Evolutionary conservation across 139 green algal genomes (phyloP).

Genomic region (Choricystis sp.): DNA sequence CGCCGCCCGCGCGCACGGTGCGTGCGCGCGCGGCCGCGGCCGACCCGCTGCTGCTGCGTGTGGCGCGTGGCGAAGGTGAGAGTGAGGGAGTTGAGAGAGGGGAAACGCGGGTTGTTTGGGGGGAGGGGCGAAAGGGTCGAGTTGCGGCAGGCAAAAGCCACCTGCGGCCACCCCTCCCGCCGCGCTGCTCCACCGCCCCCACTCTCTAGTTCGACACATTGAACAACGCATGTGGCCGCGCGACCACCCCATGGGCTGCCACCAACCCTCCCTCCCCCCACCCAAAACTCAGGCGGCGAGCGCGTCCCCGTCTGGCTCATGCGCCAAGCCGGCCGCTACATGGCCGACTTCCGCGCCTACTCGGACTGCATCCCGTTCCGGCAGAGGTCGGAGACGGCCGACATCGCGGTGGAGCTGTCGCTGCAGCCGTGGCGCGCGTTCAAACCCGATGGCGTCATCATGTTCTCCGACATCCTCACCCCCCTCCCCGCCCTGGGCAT

Average conservation of each 20-base stretch:
- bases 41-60: slow-evolving; percentile 71
- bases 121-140: no score
- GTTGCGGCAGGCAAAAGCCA: no score
- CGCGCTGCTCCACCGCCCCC: neutral
- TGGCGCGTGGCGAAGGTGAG: slow-evolving; percentile 72
- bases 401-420: slow-evolving; percentile 87
- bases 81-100: no score
- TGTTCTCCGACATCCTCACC: slow-evolving; percentile 98
- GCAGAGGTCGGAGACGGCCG: slow-evolving; percentile 83
- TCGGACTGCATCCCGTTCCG: slow-evolving; percentile 85
- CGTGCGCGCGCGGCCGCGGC: neutral
- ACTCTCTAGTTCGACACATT: neutral
- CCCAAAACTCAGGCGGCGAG: slow-evolving; percentile 57
- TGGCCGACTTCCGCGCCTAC: slow-evolving; percentile 90
- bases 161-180: no score
- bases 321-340: slow-evolving; percentile 96
- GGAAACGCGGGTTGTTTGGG: no score
- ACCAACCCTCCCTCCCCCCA: neutral
- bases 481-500: slow-evolving; percentile 89
- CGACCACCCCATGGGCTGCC: neutral
- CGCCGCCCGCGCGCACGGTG: neutral
- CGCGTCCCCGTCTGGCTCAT: slow-evolving; percentile 97
- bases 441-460: slow-evolving; percentile 90
- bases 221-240: neutral
- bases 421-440: slow-evolving; percentile 92